phyloP scores from a whole-genome alignment of 495 filamentous ascomycete species.

The Aspergillus conjunctus region DNA sequence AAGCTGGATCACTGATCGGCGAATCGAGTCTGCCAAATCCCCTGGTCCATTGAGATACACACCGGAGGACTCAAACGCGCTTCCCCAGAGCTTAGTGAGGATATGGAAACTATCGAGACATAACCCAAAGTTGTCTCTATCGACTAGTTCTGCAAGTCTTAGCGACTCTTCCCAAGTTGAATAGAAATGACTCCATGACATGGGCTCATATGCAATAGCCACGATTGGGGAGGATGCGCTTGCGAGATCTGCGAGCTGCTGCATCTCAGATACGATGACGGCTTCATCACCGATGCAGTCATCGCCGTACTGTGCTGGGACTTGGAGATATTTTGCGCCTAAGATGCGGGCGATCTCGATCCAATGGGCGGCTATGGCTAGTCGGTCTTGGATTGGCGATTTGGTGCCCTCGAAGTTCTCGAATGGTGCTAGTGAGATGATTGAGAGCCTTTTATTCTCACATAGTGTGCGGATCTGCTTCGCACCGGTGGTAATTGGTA shows the following conservation, averaged over 20 bases:
- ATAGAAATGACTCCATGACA: conserved; percentile 67
- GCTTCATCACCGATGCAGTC: conserved; percentile 53
- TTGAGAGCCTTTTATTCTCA: conserved; percentile 49
- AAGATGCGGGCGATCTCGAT: conserved; percentile 61
- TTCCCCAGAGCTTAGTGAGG: conserved; percentile 64
- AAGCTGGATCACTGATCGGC: conserved; percentile 51
- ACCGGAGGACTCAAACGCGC: conserved; percentile 55
- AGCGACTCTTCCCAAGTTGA: conserved; percentile 68
- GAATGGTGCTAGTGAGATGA: conserved; percentile 72
- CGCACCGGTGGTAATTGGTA: conserved; percentile 58
- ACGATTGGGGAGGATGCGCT: conserved; percentile 51
- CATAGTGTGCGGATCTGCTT: conserved; percentile 54
- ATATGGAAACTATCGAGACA: conserved; percentile 78
- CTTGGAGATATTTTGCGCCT: conserved; percentile 62
- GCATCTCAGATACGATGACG: conserved; percentile 63
- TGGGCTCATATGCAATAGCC: conserved; percentile 68
- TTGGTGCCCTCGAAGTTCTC: conserved; percentile 69
- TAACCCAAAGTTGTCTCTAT: conserved; percentile 68
- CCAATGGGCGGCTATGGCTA: conserved; percentile 66
- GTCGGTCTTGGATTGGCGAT: conserved; percentile 53
- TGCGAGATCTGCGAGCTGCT: conserved; percentile 59
- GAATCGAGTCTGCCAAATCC: conserved; percentile 55
- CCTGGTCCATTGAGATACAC: conserved; percentile 54
- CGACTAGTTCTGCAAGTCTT: conserved; percentile 57
- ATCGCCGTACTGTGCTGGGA: conserved; percentile 64